These are phyloP conservation scores for Lolium multiflorum DNA, from an alignment of 176 grass and related monocot species.

Conservation along the genomic window DNA sequence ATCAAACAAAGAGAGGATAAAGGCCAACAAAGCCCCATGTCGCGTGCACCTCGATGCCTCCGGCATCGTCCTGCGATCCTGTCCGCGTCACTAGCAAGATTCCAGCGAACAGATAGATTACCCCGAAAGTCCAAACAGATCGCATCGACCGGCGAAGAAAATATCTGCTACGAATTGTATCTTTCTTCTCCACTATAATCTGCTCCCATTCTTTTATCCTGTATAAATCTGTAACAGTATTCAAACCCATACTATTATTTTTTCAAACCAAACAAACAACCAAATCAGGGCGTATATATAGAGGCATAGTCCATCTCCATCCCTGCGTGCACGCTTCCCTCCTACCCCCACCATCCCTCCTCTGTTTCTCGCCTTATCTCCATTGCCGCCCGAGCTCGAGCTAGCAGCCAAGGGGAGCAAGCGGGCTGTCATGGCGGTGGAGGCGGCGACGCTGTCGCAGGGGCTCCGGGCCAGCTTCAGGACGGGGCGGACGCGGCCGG, in stretches of 20 bases:
- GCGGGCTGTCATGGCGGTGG: neutral
- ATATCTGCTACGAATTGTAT: neutral
- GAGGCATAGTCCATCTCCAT: neutral
- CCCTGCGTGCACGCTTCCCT: neutral
- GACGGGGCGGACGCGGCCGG: conserved; percentile 61
- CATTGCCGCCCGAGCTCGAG: neutral
- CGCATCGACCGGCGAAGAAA: neutral
- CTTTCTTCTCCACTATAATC: neutral
- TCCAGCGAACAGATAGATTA: conserved; percentile 4
- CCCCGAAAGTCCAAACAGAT: conserved; percentile 42
- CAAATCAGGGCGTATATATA: conserved; percentile 30
- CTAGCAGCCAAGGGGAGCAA: neutral
- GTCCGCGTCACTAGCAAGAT: conserved; percentile 5
- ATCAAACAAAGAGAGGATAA: neutral
- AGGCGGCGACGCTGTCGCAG: conserved; percentile 43
- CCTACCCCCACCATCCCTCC: neutral
- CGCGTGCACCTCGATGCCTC: neutral
- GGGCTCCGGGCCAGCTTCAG: conserved; percentile 57
- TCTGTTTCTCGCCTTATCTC: conserved; percentile 10
- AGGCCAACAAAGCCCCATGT: neutral
- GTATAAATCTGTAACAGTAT: neutral
- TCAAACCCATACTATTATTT: neutral
- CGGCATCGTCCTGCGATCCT: neutral
- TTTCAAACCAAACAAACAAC: conserved; percentile 15
- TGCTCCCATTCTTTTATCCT: neutral